These are phyloP conservation scores for Solanum pimpinellifolium DNA, from an alignment of 257 asterid genomes.

Conservation along the genomic window DNA sequence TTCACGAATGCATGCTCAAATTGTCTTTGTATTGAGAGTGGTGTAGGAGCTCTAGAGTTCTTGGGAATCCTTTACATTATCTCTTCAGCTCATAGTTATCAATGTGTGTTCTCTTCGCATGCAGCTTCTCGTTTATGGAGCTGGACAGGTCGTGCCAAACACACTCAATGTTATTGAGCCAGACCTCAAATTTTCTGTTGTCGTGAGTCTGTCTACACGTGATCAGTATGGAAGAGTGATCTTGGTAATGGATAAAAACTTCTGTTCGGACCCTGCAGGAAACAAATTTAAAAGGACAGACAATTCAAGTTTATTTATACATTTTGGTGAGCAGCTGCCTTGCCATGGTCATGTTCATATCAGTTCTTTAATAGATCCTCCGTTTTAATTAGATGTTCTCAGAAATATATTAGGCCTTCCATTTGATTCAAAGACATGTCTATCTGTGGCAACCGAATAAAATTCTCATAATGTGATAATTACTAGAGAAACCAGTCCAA, in stretches of 20 bases:
- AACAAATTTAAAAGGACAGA: constrained; percentile 56
- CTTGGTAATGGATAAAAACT: constrained; percentile 56
- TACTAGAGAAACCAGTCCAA: not conserved
- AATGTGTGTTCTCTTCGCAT: constrained; percentile 13
- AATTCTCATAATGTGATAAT: not conserved
- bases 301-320: constrained; percentile 61
- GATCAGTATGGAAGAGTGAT: constrained; percentile 55
- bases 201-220: constrained; percentile 42
- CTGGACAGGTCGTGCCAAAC: constrained; percentile 60
- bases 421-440: not conserved
- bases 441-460: not conserved
- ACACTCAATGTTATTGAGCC: constrained; percentile 45
- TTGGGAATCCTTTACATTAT: not conserved
- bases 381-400: not conserved
- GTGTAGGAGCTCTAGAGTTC: not conserved
- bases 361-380: not conserved
- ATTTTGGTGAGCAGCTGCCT: constrained; percentile 46
- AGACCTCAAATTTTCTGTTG: constrained; percentile 46
- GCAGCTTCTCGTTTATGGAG: constrained; percentile 89
- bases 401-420: not conserved
- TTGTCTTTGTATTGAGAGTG: not conserved
- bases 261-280: constrained; percentile 82
- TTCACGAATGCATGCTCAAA: not conserved
- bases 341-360: not conserved
- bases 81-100: not conserved